Conservation (phyloP, 345 rosid species). For the Salix udensis region DNA sequence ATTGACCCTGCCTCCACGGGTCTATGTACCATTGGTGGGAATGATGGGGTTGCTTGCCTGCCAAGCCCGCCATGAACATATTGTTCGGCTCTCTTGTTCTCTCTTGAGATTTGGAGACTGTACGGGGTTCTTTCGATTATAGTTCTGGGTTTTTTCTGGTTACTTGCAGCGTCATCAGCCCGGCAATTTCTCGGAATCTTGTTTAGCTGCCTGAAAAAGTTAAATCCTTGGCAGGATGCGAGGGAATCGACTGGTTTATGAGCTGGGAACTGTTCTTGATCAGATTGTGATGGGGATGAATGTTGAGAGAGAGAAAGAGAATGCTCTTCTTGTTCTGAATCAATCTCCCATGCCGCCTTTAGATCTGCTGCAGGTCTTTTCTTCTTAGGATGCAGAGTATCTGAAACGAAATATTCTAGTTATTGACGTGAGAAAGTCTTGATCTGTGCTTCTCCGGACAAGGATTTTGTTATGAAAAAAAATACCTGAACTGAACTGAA, state of each 20-base stretch:
- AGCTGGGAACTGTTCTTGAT: slow-evolving; percentile 52
- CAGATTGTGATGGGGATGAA: slow-evolving; percentile 71
- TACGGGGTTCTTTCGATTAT: slow-evolving; percentile 18
- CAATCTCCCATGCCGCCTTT: slow-evolving; percentile 39
- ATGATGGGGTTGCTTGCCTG: slow-evolving; percentile 24
- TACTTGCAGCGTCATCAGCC: slow-evolving; percentile 17
- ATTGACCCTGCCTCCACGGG: slow-evolving; percentile 21
- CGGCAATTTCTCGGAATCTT: slow-evolving; percentile 27
- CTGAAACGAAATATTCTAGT: slow-evolving; percentile 23
- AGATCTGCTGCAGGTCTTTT: slow-evolving; percentile 26
- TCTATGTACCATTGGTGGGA: slow-evolving; percentile 20
- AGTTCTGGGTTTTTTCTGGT: slow-evolving; percentile 25
- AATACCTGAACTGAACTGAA: slow-evolving; percentile 39
- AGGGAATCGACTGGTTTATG: slow-evolving; percentile 23
- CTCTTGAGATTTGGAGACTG: slow-evolving; percentile 20
- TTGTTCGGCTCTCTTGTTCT: slow-evolving; percentile 28
- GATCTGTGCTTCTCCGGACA: not conserved
- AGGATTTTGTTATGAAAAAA: slow-evolving; percentile 1
- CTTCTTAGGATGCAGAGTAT: slow-evolving; percentile 37
- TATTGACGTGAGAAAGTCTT: not conserved
- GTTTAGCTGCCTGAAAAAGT: slow-evolving; percentile 38
- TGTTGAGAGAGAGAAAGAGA: slow-evolving; percentile 61
- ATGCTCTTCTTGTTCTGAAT: slow-evolving; percentile 66
- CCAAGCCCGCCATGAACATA: slow-evolving; percentile 16
- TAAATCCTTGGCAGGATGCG: slow-evolving; percentile 29